Base-by-base conservation (phyloP, 345 rosid species). In the Dovyalis caffra region DNA sequence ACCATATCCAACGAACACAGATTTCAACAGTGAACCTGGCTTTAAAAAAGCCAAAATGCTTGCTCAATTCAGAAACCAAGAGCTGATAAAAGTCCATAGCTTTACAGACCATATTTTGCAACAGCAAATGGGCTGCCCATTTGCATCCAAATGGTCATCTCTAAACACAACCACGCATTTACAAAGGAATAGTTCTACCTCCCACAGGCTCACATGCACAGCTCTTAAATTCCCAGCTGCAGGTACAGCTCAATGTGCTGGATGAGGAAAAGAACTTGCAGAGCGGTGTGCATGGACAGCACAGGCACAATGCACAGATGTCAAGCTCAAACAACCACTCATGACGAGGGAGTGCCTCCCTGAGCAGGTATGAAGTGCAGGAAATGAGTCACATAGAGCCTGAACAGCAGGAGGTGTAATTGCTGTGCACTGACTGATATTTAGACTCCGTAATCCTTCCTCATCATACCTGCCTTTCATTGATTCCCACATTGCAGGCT, bases 351-450 rank as follows among this genome's bases (percentile, higher is more conserved):
- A 91, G 83, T 95, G 99, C 83, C 91, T 88, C 23, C 98, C 97
- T 0, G 93, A 91, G 82, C 99, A 95, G 10, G 99, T 93, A 86
- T 93, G 99, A 73, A 95, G 97, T 3, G 95, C 93, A 0, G 99
- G 99, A 71, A 93, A 93, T 0, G 93, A 88, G 78, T 93, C 99
- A 5, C 99, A 95, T 6, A 95, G 83, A 2, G 93, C 90, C 87
- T 95, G 99, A 74, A 93, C 97, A 0, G 99, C 98, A 2, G 92
- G 81, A 33, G 99, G 99, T 0, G 98, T 95, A 2, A 95, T 90
- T 3, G 97, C 93, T 1, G 98, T 95, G 86, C 99, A 93, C 81
- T 95, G 99, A 81, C 99, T 95, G 69, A 95, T 93, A 83, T 95
- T 95, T n/a, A 95, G 93, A 71, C 89, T 91, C 80, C 70, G 88